phyloP scores from a whole-genome alignment of 306 rosid species.

The Fragaria nilgerrensis region DNA sequence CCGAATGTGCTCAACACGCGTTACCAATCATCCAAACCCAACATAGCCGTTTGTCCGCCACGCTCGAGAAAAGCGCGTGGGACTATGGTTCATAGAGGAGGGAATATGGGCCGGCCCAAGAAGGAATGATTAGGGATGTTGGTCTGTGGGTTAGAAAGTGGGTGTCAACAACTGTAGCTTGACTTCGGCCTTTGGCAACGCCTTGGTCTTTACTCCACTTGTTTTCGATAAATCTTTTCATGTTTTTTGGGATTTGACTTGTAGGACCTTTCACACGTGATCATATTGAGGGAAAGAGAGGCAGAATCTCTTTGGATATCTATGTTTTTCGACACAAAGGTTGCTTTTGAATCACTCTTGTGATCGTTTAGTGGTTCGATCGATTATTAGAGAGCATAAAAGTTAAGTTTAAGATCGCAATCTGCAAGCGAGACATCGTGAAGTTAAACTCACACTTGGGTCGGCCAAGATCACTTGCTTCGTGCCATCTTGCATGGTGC shows the following conservation, averaged over 20 bases:
- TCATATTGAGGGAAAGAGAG: not conserved
- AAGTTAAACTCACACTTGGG: not conserved
- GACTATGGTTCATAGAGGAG: not conserved
- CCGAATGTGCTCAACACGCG: not conserved
- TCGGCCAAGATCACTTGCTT: no score
- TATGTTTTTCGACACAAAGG: not conserved
- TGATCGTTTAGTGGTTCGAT: no score
- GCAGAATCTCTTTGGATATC: not conserved
- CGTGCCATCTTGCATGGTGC: not conserved
- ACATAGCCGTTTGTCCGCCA: not conserved
- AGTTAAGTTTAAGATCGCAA: not conserved
- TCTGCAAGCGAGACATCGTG: not conserved
- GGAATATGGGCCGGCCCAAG: slow-evolving; percentile 56
- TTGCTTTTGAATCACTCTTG: not conserved
- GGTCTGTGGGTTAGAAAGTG: slow-evolving; percentile 14
- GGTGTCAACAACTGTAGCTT: slow-evolving; percentile 27
- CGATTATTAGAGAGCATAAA: no score
- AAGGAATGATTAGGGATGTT: slow-evolving; percentile 34
- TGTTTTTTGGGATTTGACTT: slow-evolving; percentile 25
- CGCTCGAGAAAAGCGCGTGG: not conserved
- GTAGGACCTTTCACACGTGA: slow-evolving; percentile 18
- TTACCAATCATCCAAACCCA: no score
- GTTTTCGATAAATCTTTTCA: slow-evolving; percentile 9
- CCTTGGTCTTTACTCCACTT: slow-evolving; percentile 19
- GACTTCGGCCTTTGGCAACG: slow-evolving; percentile 18